Percentiles rank a stretch among this genome's conserved stretches.
phyloP scores from a whole-genome alignment of 1,139 yeast species.

The Sugiyamaella xylanicola region DNA sequence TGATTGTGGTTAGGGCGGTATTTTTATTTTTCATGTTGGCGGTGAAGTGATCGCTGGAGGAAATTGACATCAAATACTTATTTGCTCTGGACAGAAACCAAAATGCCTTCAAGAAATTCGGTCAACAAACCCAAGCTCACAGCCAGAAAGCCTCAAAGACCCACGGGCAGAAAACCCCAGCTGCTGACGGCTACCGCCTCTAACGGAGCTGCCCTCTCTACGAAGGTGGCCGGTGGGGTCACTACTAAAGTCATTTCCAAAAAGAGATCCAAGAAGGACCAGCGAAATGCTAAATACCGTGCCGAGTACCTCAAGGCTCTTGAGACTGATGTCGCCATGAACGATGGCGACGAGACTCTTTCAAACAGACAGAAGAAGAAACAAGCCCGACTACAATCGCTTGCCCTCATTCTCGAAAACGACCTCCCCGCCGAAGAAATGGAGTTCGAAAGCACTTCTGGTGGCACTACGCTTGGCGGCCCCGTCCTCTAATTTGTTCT shows the following conservation, averaged over 20 bases:
- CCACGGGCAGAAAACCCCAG: conserved; percentile 18
- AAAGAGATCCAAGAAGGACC: conserved; percentile 79
- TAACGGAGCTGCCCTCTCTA: conserved; percentile 46
- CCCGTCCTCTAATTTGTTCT: conserved; percentile 41
- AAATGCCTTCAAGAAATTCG: conserved; percentile 78
- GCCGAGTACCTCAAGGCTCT: conserved; percentile 27
- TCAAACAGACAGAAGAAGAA: conserved; percentile 40
- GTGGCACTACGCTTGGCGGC: conserved; percentile 85
- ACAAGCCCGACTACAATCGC: conserved; percentile 34
- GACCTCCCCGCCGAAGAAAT: conserved; percentile 62
- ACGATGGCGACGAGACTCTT: conserved; percentile 52
- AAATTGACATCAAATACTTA: too few species aligned
- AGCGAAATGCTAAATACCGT: conserved; percentile 71
- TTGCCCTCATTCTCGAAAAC: conserved; percentile 55
- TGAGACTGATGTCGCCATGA: conserved; percentile 43
- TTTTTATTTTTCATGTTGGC: neutral
- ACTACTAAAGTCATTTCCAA: conserved; percentile 55
- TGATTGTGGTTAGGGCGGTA: neutral
- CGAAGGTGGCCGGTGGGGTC: conserved; percentile 59
- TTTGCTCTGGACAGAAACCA: too few species aligned
- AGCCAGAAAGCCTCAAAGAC: conserved; percentile 45
- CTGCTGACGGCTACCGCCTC: conserved; percentile 20
- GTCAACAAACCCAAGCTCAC: conserved; percentile 77
- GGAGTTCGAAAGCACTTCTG: conserved; percentile 52
- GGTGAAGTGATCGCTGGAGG: neutral